Percentiles rank a stretch among this genome's conserved stretches.
Evolutionary conservation across 768 basidiomycete genomes (phyloP).

Genomic region (Amanita subjunquillea): DNA sequence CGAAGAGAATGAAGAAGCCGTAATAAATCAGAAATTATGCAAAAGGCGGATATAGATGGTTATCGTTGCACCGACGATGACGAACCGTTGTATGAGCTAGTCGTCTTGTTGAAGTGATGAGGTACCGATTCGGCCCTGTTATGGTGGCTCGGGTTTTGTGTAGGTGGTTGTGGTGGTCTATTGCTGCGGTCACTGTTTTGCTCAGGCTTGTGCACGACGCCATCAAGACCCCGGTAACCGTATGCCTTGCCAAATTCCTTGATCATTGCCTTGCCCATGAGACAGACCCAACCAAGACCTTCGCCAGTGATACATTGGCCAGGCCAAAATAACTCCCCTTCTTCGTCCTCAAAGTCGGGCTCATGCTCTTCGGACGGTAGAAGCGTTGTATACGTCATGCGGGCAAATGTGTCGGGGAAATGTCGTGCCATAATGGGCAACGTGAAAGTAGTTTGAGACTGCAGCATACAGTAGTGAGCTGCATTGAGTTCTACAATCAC

Average conservation of each 20-base stretch:
- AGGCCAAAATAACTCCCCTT: conserved; percentile 82
- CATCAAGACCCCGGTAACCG: conserved; percentile 62
- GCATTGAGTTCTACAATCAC: conserved; percentile 25
- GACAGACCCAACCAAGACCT: conserved; percentile 80
- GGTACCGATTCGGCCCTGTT: background rate
- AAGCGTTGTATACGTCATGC: conserved; percentile 59
- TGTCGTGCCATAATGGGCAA: conserved; percentile 58
- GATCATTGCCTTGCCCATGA: conserved; percentile 82
- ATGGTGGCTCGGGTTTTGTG: background rate
- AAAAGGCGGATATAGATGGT: background rate
- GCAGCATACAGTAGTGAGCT: conserved; percentile 37
- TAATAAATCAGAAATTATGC: background rate
- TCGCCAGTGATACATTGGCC: conserved; percentile 63
- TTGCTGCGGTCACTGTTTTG: conserved; percentile 10
- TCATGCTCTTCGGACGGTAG: conserved; percentile 62
- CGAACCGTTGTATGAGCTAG: conserved; percentile 1
- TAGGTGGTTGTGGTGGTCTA: background rate
- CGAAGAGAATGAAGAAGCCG: background rate
- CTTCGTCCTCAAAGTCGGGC: conserved; percentile 77
- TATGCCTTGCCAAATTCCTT: conserved; percentile 69
- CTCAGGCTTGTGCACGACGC: conserved; percentile 64
- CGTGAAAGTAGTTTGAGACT: conserved; percentile 45
- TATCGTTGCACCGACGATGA: conserved; percentile 3
- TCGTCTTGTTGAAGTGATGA: conserved; percentile 1
- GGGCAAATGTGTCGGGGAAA: conserved; percentile 68